Evolutionary conservation across 108 stramenopile genomes (phyloP).

Genomic region (Bacterosira constricta): DNA sequence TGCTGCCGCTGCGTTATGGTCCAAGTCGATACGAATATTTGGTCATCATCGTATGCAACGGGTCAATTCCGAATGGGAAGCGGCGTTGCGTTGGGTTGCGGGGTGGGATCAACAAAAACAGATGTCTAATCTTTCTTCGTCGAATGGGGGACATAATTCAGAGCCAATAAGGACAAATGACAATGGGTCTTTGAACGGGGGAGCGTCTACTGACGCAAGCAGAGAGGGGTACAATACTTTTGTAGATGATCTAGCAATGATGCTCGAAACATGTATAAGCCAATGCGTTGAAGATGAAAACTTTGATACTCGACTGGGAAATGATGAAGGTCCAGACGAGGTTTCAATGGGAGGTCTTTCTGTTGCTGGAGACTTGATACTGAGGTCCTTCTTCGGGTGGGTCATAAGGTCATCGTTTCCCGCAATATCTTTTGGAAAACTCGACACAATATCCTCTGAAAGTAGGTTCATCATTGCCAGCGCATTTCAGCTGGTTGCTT

Average conservation of each 20-base stretch:
- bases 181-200: neutral
- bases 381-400: conserved; percentile 32
- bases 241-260: conserved; percentile 39
- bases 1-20: conserved; percentile 38
- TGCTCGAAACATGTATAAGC: conserved; percentile 36
- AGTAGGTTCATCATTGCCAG: conserved; percentile 1
- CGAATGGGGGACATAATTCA: neutral
- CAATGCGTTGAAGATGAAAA: conserved; percentile 25
- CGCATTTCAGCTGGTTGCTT: conserved; percentile 14
- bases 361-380: conserved; percentile 4
- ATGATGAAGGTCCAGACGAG: conserved; percentile 2
- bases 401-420: conserved; percentile 5
- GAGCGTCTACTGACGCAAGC: neutral
- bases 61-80: conserved; percentile 51
- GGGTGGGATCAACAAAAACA: conserved; percentile 32
- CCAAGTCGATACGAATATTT: conserved; percentile 15
- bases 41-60: conserved; percentile 32
- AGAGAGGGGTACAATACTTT: conserved; percentile 31
- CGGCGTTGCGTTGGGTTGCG: conserved; percentile 49
- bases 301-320: conserved; percentile 12
- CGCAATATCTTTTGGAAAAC: conserved; percentile 16
- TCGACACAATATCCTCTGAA: neutral
- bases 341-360: neutral
- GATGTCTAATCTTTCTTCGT: neutral
- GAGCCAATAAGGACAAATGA: conserved; percentile 2